Evolutionary conservation across 352 stramenopile genomes (phyloP).

Genomic region (Phytopythium sindhum): DNA sequence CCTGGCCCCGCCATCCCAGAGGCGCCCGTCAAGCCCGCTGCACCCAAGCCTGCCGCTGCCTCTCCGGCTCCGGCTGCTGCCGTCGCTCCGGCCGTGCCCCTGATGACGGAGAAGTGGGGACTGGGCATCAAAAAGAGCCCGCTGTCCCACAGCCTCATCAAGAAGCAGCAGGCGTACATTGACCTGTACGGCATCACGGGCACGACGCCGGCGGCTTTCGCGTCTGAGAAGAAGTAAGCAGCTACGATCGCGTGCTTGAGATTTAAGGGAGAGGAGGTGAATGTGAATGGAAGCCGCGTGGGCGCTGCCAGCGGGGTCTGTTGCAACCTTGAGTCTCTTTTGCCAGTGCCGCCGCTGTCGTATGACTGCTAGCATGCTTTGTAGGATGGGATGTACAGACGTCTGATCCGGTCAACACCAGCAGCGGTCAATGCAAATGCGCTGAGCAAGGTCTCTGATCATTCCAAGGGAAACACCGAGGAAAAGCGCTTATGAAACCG

Average conservation of each 20-base stretch:
- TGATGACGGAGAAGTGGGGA: slow-evolving; percentile 68
- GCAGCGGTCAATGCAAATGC: no score
- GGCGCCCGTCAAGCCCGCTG: slow-evolving; percentile 22
- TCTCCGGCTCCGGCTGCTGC: slow-evolving; percentile 13
- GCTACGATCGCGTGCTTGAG: not conserved
- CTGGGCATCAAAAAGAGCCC: slow-evolving; percentile 77
- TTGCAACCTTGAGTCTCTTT: not conserved
- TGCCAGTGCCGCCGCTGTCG: no score
- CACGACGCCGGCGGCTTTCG: slow-evolving; percentile 50
- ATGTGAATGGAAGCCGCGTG: not conserved
- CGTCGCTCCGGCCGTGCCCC: slow-evolving; percentile 8
- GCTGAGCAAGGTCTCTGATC: no score
- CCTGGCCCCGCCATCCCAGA: slow-evolving; percentile 37
- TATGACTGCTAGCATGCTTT: no score
- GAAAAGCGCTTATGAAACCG: no score
- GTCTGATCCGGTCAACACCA: no score
- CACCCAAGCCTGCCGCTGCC: slow-evolving; percentile 17
- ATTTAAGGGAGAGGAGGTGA: not conserved
- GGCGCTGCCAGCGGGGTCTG: not conserved
- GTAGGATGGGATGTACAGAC: no score
- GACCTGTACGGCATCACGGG: slow-evolving; percentile 78
- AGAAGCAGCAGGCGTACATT: slow-evolving; percentile 86
- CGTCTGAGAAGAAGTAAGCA: slow-evolving; percentile 37
- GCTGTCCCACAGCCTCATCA: slow-evolving; percentile 71
- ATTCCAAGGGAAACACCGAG: no score